Evolutionary conservation across 164 flowering plant species (phyloP).

Genomic region (Aristolochia contorta): DNA sequence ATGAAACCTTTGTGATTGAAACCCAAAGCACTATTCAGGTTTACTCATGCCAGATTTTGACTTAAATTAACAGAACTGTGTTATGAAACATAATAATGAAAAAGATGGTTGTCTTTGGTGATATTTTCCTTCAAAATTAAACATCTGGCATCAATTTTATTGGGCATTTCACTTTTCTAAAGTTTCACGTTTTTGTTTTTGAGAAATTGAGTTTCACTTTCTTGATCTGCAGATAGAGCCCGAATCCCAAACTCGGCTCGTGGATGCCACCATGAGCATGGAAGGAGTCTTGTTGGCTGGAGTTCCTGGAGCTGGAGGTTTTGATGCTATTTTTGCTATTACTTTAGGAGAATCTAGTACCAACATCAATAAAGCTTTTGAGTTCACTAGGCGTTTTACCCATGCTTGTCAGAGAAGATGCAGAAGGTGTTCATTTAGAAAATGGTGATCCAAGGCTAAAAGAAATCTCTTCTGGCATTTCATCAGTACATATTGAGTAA

Average conservation of each 20-base stretch:
- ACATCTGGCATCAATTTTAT: background rate
- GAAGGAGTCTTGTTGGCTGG: slow-evolving; percentile 95
- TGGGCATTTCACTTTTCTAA: background rate
- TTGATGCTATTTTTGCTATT: slow-evolving; percentile 92
- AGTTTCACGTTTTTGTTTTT: background rate
- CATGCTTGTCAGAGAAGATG: slow-evolving; percentile 89
- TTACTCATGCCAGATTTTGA: too few species aligned
- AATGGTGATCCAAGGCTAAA: slow-evolving; percentile 62
- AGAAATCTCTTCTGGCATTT: slow-evolving; percentile 49
- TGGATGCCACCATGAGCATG: slow-evolving; percentile 76
- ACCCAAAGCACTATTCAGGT: too few species aligned
- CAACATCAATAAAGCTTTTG: slow-evolving; percentile 55
- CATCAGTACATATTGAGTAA: slow-evolving; percentile 32
- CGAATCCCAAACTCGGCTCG: slow-evolving; percentile 73
- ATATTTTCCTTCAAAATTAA: too few species aligned
- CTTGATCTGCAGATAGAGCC: slow-evolving; percentile 75
- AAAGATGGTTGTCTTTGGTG: too few species aligned
- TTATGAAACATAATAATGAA: too few species aligned
- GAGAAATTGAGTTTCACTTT: slow-evolving; percentile 29
- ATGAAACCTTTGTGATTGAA: too few species aligned
- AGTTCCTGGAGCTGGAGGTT: slow-evolving; percentile 99
- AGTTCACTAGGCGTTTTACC: slow-evolving; percentile 69
- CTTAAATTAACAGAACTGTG: too few species aligned
- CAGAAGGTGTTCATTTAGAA: slow-evolving; percentile 74
- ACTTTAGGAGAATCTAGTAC: slow-evolving; percentile 56